phyloP scores from a whole-genome alignment of 768 basidiomycete genomes.

The Lentinula sp. region DNA sequence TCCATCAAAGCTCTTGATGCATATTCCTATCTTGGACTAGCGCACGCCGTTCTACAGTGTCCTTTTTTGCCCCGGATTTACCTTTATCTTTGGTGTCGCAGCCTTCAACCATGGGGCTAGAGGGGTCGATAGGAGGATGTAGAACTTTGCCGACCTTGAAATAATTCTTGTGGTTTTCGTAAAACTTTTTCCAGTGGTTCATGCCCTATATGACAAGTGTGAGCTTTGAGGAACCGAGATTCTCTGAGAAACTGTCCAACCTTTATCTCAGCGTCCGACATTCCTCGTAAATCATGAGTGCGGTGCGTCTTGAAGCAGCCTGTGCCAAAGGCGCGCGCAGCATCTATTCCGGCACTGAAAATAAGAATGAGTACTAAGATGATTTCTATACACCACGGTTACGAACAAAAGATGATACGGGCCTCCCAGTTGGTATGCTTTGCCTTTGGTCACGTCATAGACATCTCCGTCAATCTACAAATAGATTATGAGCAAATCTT shows the following conservation, averaged over 20 bases:
- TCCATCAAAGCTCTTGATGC: slow-evolving; percentile 30
- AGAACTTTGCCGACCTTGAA: slow-evolving; percentile 68
- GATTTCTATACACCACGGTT: slow-evolving; percentile 5
- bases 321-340: slow-evolving; percentile 88
- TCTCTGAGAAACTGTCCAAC: slow-evolving; percentile 33
- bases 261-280: slow-evolving; percentile 62
- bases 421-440: slow-evolving; percentile 85
- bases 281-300: slow-evolving; percentile 85
- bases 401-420: slow-evolving; percentile 68
- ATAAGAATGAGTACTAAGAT: slow-evolving; percentile 14
- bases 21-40: not conserved
- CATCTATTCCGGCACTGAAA: slow-evolving; percentile 73
- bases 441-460: slow-evolving; percentile 81
- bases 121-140: slow-evolving; percentile 73
- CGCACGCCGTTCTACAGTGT: slow-evolving; percentile 13
- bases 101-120: slow-evolving; percentile 65
- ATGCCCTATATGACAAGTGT: slow-evolving; percentile 45
- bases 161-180: slow-evolving; percentile 76
- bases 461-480: slow-evolving; percentile 85
- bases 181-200: slow-evolving; percentile 88
- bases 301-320: slow-evolving; percentile 89
- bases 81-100: slow-evolving; percentile 60
- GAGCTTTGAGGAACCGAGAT: not conserved
- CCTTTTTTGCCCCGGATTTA: slow-evolving; percentile 25
- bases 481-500: slow-evolving; percentile 8